phyloP scores from a whole-genome alignment of 495 filamentous ascomycete species.

The Aspergillus cristatus region DNA sequence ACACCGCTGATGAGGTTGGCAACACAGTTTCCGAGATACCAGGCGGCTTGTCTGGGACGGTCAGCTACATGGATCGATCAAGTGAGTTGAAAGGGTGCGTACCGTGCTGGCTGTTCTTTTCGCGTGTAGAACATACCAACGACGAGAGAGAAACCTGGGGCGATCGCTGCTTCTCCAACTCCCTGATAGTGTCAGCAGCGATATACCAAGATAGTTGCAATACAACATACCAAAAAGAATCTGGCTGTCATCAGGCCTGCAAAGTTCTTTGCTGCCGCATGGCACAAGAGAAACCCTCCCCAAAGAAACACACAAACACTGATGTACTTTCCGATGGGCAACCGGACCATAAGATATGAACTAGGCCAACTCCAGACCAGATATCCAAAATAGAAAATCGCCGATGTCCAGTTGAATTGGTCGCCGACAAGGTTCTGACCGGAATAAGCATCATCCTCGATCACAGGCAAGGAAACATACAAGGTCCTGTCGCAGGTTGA shows the following conservation, averaged over 20 bases:
- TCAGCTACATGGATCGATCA: no score
- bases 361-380: slow-evolving; percentile 45
- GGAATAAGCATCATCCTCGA: neutral
- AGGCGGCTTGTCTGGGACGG: slow-evolving; percentile 33
- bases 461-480: slow-evolving; percentile 5
- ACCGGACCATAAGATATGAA: slow-evolving; percentile 43
- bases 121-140: slow-evolving; percentile 47
- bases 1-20: slow-evolving; percentile 44
- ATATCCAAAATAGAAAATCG: slow-evolving; percentile 45
- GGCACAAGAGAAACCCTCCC: slow-evolving; percentile 26
- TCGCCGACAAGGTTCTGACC: slow-evolving; percentile 24
- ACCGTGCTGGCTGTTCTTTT: slow-evolving; percentile 41
- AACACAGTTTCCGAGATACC: slow-evolving; percentile 30
- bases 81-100: no score
- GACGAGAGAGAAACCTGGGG: slow-evolving; percentile 46
- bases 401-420: slow-evolving; percentile 40
- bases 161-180: slow-evolving; percentile 46
- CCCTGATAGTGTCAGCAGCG: slow-evolving; percentile 27
- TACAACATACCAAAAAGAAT: slow-evolving; percentile 17
- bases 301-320: slow-evolving; percentile 29
- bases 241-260: slow-evolving; percentile 39
- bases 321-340: slow-evolving; percentile 46
- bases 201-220: neutral
- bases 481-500: slow-evolving; percentile 36
- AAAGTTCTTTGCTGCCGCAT: slow-evolving; percentile 42